phyloP scores from a whole-genome alignment of 129 eudicot species.

The Glebionis coronaria region DNA sequence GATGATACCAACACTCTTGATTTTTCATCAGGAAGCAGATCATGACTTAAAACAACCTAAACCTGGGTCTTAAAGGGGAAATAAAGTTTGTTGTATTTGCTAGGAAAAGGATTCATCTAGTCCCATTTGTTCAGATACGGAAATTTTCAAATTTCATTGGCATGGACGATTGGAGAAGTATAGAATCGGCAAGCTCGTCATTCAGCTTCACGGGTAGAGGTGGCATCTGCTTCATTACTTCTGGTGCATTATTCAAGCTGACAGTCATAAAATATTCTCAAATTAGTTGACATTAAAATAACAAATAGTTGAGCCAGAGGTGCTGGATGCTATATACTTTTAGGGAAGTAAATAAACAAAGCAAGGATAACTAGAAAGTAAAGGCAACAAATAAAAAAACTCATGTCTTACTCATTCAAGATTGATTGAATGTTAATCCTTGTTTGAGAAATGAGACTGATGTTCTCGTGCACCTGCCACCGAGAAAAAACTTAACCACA shows the following conservation, averaged over 20 bases:
- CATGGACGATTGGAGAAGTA: slow-evolving; percentile 63
- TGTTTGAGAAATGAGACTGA: slow-evolving; percentile 69
- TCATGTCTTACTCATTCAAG: slow-evolving; percentile 63
- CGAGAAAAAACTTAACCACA: background rate
- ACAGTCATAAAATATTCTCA: background rate
- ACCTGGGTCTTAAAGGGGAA: background rate
- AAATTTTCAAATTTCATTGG: slow-evolving; percentile 12
- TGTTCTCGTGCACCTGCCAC: slow-evolving; percentile 75
- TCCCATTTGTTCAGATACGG: background rate
- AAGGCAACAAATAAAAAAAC: background rate
- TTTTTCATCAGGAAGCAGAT: slow-evolving; percentile 9
- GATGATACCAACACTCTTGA: background rate
- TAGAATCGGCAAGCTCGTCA: slow-evolving; percentile 70
- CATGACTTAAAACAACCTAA: background rate
- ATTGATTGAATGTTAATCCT: slow-evolving; percentile 54
- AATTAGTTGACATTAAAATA: slow-evolving; percentile 36
- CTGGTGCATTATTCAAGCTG: slow-evolving; percentile 73
- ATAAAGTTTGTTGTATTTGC: background rate
- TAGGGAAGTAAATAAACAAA: too few species aligned
- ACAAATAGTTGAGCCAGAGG: too few species aligned
- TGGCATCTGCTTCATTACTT: slow-evolving; percentile 93
- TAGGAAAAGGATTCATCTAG: too few species aligned
- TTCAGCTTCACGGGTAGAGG: slow-evolving; percentile 93
- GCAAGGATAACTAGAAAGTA: too few species aligned
- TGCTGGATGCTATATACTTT: too few species aligned